Percentiles rank a stretch among this genome's conserved stretches.
These are phyloP conservation scores for Cyclostephanos invisitatus DNA, from an alignment of 108 stramenopile genomes.

Conservation along the genomic window DNA sequence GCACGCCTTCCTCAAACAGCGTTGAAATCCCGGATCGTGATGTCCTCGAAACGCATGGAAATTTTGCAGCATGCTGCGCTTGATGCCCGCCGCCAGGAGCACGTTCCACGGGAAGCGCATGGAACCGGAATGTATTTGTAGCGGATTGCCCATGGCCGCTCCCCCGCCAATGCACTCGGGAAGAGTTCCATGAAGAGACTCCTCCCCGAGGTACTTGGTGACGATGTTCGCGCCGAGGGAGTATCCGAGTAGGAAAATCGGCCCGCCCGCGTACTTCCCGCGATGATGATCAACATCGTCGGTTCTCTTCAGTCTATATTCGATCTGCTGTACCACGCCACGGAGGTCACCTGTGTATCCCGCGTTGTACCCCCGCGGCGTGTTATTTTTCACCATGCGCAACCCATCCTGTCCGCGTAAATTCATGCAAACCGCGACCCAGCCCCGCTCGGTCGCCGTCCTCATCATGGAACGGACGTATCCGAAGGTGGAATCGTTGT, in stretches of 20 bases:
- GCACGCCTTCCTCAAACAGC: constrained; percentile 51
- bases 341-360: constrained; percentile 83
- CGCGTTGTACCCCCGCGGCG: constrained; percentile 76
- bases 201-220: constrained; percentile 88
- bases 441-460: constrained; percentile 73
- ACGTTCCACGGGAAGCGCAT: constrained; percentile 65
- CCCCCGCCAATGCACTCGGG: constrained; percentile 79
- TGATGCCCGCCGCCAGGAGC: constrained; percentile 69
- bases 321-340: constrained; percentile 60
- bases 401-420: constrained; percentile 75
- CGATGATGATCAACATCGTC: neutral
- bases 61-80: constrained; percentile 64
- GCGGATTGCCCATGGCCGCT: constrained; percentile 78
- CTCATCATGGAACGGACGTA: constrained; percentile 81
- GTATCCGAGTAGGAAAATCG: constrained; percentile 76
- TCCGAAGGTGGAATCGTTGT: constrained; percentile 87
- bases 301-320: constrained; percentile 45
- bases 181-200: constrained; percentile 71
- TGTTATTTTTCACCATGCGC: constrained; percentile 48
- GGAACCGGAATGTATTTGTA: constrained; percentile 52
- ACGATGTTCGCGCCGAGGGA: constrained; percentile 82
- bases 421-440: constrained; percentile 80
- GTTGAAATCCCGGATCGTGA: constrained; percentile 58
- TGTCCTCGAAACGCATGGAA: constrained; percentile 27
- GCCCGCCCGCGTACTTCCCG: constrained; percentile 34